Base-by-base conservation (phyloP, 202 grass and related monocot species). In the Zizania palustris region DNA sequence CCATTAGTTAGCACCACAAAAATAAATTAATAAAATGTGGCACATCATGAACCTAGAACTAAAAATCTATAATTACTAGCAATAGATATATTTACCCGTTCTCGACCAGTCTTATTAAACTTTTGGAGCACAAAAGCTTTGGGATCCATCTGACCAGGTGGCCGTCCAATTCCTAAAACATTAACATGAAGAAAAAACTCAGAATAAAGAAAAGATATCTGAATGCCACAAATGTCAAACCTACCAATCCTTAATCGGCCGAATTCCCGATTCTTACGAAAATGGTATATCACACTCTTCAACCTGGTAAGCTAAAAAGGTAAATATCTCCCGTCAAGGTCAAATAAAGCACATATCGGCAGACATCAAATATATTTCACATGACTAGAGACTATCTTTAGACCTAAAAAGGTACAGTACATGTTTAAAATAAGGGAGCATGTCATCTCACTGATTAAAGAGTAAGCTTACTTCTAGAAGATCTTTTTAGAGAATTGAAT, bases 41-140 rank as follows among this genome's bases (percentile, higher is more conserved):
- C 50, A 80, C 75, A 70, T 39, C 38, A 7, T 38, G 38, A 83
- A 87, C 28, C 28, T 28, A 28, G 28, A 28, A 28, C 28, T 28
- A 28, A 28, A 28, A 28, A 76, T 76, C 13, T 0, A 14, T 0
- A 87, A 76, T 34, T 76, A 68, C 16, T 45, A 36, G 43, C 11
- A 64, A 63, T 43, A 43, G 33, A 76, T 39, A 72, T 63, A 37
- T 73, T 83, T 90, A 98, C 89, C 85, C 75, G 72, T 90, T 90
- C 89, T 69, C 87, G 89, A 14, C 83, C 83, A 65, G 60, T 85
- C 75, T 65, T 88, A 53, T 90, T 95, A 67, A 99, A 99, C 77
- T 89, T 93, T 72, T 99, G 91, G 73, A 95, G 91, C 72, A 89
- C 80, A 87, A 99, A 99, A 16, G 96, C 91, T 76, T 87, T 99